Base-by-base conservation (phyloP, 1,139 yeast genomes). In the Kluyveromyces sp. region DNA sequence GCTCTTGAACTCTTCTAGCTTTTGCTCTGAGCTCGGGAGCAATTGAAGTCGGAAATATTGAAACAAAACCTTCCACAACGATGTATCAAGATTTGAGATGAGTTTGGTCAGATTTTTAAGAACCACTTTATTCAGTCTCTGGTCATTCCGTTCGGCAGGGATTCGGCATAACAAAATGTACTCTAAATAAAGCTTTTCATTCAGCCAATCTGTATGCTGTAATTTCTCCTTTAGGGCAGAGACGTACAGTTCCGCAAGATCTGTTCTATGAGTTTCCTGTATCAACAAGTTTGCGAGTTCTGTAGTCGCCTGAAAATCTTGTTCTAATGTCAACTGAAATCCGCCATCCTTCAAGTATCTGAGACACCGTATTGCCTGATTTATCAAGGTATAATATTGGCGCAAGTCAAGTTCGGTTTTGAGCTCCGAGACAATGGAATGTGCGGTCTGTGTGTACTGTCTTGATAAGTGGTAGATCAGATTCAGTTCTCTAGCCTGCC, bases 201-300 rank as follows among this genome's bases (percentile, higher is more conserved):
- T 45, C 20, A 53, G 30, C 15, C 50, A 28, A 3, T 43, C 32
- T 31, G 53, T 49, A 38, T 50, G 51, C 29, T 49, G 46, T 13
- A 58, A 39, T 34, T 60, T 44, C 38, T 56, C 60, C 22, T 51
- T 46, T 19, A 56, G 39, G 15, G 57, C 44, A 3, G 57, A 52
- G 12, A 60, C 36, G 41, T 57, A 57, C 28, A 45, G 49, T 46
- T 60, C 63, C 1, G 63, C 64, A 18, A 57, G 35, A 15, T 60
- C 63, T 13, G 47, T 40, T 32, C 54, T 52, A 17, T 46, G 44
- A 1, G 64, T 60, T 44, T 60, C 64, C 9, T 49, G 43, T 19
- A 58, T 30, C 22, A 60, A 39, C 7, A 60, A 38, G 7, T 47
- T 43, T n/a, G 50, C 53, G 30, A 61, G 39, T 16, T 51, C 54